A percentile compares a stretch with the other conserved stretches of the same genome.
Conservation (phyloP, 108 stramenopile genomes). For the Cyclotella baltica region DNA sequence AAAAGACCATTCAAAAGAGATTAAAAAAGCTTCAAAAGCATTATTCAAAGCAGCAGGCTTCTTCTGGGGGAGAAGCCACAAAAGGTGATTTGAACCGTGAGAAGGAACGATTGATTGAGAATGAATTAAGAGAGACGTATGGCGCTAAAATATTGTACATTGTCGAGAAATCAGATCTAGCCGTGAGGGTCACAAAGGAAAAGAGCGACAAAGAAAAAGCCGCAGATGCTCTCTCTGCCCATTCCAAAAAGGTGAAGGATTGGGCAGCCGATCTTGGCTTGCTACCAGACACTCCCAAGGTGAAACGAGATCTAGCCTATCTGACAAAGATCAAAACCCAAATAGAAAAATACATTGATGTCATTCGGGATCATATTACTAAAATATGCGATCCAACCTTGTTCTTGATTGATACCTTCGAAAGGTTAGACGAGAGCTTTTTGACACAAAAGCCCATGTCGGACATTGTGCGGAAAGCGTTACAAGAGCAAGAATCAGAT, state of each 20-base stretch:
- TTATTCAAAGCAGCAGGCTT: slow-evolving; percentile 44
- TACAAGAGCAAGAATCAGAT: slow-evolving; percentile 43
- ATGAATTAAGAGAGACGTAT: slow-evolving; percentile 56
- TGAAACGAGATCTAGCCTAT: slow-evolving; percentile 37
- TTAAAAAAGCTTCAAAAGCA: slow-evolving; percentile 80
- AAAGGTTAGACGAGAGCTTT: slow-evolving; percentile 50
- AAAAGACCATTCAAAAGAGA: slow-evolving; percentile 72
- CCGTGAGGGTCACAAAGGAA: slow-evolving; percentile 56
- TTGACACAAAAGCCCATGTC: slow-evolving; percentile 17
- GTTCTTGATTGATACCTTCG: slow-evolving; percentile 68
- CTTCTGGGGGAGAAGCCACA: not conserved
- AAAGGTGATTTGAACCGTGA: slow-evolving; percentile 40
- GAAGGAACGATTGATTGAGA: slow-evolving; percentile 40
- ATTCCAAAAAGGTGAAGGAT: slow-evolving; percentile 55
- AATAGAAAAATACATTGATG: slow-evolving; percentile 66
- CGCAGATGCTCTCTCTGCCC: slow-evolving; percentile 60
- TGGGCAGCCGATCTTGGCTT: slow-evolving; percentile 71
- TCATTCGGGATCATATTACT: slow-evolving; percentile 75
- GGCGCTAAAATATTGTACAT: slow-evolving; percentile 69
- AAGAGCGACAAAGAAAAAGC: slow-evolving; percentile 50
- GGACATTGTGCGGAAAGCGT: slow-evolving; percentile 10
- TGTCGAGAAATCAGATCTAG: slow-evolving; percentile 57
- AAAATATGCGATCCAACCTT: slow-evolving; percentile 72
- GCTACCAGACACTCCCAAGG: slow-evolving; percentile 4
- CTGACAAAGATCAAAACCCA: slow-evolving; percentile 60